Conservation (phyloP, 1,284 basidiomycete species). For the Phlebopus sp. region DNA sequence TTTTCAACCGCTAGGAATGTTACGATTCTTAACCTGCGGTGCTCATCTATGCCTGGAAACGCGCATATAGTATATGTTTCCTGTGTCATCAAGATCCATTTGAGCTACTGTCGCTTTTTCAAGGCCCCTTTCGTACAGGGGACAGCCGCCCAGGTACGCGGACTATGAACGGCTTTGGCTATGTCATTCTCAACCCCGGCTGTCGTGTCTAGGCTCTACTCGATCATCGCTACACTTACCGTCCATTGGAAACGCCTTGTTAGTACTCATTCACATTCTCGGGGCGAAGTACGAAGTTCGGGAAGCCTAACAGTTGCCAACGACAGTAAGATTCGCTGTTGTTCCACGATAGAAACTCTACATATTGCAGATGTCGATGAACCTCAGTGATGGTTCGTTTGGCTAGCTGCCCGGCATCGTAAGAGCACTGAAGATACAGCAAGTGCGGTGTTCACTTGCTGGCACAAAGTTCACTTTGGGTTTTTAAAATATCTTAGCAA, state of each 20-base stretch:
- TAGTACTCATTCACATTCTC: no score
- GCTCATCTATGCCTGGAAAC: neutral
- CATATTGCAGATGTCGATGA: slow-evolving; percentile 42
- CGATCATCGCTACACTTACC: slow-evolving; percentile 49
- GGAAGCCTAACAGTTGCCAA: no score
- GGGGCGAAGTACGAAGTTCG: no score
- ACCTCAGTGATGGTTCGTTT: slow-evolving; percentile 44
- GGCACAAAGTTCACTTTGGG: slow-evolving; percentile 21
- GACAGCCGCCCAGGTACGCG: slow-evolving; percentile 47
- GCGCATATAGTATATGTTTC: slow-evolving; percentile 46
- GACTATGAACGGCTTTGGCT: no score
- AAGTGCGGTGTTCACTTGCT: neutral
- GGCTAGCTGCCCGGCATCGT: slow-evolving; percentile 32
- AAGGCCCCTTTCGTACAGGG: slow-evolving; percentile 52
- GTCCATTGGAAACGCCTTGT: no score
- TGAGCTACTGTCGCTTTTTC: slow-evolving; percentile 46
- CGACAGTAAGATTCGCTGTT: no score
- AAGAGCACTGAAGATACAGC: slow-evolving; percentile 27
- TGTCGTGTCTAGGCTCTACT: slow-evolving; percentile 33
- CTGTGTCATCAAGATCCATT: slow-evolving; percentile 47
- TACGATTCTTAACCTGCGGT: slow-evolving; percentile 19
- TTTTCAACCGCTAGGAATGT: slow-evolving; percentile 44
- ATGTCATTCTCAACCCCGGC: neutral
- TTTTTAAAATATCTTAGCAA: slow-evolving; percentile 47
- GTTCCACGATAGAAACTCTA: slow-evolving; percentile 44